Evolutionary conservation across 768 basidiomycete species (phyloP).

Genomic region (Strobilomyces echinocephalus): DNA sequence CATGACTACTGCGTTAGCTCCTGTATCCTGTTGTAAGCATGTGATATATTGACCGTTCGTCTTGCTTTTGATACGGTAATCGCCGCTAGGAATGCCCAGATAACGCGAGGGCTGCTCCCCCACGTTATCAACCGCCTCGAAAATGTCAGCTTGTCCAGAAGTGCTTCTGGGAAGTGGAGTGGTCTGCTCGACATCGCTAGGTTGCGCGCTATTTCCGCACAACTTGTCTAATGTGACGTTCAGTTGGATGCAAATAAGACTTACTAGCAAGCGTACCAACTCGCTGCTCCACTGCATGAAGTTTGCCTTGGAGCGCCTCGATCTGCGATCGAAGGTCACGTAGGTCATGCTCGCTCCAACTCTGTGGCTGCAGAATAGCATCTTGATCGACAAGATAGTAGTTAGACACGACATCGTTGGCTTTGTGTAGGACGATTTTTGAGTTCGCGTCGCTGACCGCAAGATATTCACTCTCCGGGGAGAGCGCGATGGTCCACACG

Average conservation of each 20-base stretch:
- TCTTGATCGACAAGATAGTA: neutral
- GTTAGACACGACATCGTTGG: neutral
- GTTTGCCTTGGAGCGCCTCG: too few species aligned
- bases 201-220: too few species aligned
- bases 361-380: neutral
- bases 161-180: too few species aligned
- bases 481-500: conserved; percentile 3
- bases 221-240: too few species aligned
- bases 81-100: neutral
- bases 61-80: neutral
- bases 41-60: neutral
- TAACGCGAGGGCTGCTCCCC: neutral
- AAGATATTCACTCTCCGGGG: neutral
- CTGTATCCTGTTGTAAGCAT: neutral
- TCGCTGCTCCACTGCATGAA: too few species aligned
- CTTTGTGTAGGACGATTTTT: neutral
- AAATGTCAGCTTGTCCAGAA: neutral
- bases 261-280: too few species aligned
- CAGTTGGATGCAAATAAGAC: too few species aligned
- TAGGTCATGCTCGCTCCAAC: neutral
- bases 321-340: neutral
- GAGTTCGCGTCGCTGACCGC: neutral
- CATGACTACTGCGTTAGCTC: neutral
- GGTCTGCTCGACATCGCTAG: too few species aligned
- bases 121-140: neutral